Conservation (phyloP, 2,329 filamentous ascomycete species). For the Fonsecaea pedrosoi region DNA sequence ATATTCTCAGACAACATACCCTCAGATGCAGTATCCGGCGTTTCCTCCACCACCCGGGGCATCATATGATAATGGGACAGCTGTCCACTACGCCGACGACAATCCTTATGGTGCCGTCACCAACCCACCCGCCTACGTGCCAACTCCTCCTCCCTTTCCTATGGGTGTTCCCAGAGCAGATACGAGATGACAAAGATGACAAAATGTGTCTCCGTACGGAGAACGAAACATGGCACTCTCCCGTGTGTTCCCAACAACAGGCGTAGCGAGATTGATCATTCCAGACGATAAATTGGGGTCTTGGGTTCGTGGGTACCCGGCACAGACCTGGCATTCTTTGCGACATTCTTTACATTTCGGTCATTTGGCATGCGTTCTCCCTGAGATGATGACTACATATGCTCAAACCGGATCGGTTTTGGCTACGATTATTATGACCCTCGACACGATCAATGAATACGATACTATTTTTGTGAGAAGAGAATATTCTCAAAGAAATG, state of each 20-base stretch:
- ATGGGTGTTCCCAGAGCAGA: slow-evolving; percentile 15
- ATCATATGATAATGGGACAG: slow-evolving; percentile 5
- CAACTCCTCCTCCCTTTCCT: slow-evolving; percentile 21
- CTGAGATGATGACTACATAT: slow-evolving; percentile 3
- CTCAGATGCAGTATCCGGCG: slow-evolving; percentile 18
- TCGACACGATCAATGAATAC: slow-evolving; percentile 7
- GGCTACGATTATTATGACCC: slow-evolving; percentile 16
- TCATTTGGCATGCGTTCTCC: neutral
- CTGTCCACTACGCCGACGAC: slow-evolving; percentile 32
- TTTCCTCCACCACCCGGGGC: slow-evolving; percentile 19
- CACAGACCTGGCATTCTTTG: neutral
- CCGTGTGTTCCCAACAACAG: neutral
- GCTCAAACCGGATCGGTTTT: slow-evolving; percentile 8
- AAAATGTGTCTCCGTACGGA: neutral
- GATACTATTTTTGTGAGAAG: neutral
- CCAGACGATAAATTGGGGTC: neutral
- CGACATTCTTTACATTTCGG: slow-evolving; percentile 1
- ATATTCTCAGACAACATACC: slow-evolving; percentile 17
- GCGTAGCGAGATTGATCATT: neutral
- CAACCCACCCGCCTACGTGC: slow-evolving; percentile 18
- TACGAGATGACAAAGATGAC: slow-evolving; percentile 3
- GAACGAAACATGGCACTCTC: neutral
- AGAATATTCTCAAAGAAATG: neutral
- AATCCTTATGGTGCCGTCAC: slow-evolving; percentile 34
- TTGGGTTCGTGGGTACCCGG: neutral